Percentiles rank a stretch among this genome's conserved stretches.
phyloP scores from a whole-genome alignment of 2,329 filamentous ascomycete species.

The Onygenales sp. region DNA sequence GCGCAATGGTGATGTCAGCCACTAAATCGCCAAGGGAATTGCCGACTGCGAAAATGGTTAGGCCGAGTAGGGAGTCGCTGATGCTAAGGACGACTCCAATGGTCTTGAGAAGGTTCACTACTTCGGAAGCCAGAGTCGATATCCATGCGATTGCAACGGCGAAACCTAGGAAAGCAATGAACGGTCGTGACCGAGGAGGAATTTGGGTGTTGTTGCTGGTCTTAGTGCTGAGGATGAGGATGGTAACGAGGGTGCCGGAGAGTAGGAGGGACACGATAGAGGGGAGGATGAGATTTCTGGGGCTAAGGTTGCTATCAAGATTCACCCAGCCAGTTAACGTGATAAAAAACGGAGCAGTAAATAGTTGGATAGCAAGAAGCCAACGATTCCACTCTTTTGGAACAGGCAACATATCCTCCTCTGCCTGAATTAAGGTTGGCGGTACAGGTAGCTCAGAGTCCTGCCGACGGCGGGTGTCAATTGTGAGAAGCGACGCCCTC shows the following conservation, averaged over 20 bases:
- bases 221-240: slow-evolving; percentile 58
- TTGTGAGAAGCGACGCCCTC: not conserved
- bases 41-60: slow-evolving; percentile 93
- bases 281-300: slow-evolving; percentile 46
- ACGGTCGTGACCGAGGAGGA: slow-evolving; percentile 62
- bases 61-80: slow-evolving; percentile 84
- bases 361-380: slow-evolving; percentile 76
- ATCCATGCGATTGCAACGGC: slow-evolving; percentile 92
- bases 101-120: slow-evolving; percentile 88
- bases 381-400: slow-evolving; percentile 74
- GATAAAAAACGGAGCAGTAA: slow-evolving; percentile 78
- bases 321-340: slow-evolving; percentile 57
- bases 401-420: slow-evolving; percentile 6
- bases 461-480: slow-evolving; percentile 5
- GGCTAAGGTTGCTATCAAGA: slow-evolving; percentile 48
- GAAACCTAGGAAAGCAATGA: slow-evolving; percentile 85
- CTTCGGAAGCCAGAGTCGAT: slow-evolving; percentile 87
- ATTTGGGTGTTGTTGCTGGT: slow-evolving; percentile 42
- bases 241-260: slow-evolving; percentile 57
- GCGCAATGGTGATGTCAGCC: slow-evolving; percentile 86
- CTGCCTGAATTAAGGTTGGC: slow-evolving; percentile 23
- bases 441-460: slow-evolving; percentile 33
- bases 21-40: slow-evolving; percentile 93
- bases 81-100: slow-evolving; percentile 87
- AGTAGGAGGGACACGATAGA: slow-evolving; percentile 56